Evolutionary conservation across 192 early-diverging fungal genomes (phyloP), one percentile per base, ranked within the genome.

Genomic region (Rhizoclosmatium globosum): DNA sequence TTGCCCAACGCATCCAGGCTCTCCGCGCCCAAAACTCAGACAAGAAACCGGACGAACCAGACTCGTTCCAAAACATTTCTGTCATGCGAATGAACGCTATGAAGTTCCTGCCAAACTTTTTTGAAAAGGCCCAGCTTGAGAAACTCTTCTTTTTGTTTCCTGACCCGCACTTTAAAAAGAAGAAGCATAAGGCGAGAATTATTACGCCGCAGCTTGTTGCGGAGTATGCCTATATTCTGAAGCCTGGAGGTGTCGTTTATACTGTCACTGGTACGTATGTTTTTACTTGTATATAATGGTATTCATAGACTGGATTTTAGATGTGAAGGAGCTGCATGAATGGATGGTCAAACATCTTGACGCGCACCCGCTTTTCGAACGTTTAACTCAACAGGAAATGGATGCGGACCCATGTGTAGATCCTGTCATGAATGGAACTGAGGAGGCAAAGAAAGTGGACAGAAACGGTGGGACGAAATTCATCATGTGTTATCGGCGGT

Each of bases 141-240:
- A 99, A 99, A 84, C 87, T 99, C 68, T 99, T 99, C 78, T 95
- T 99, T 82, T 88, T 99, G 73, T 99, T 99, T 80, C 97, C 98
- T 57, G 98, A 99, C 83, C 98, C 98, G 43, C 97, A 99, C 80
- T 99, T 99, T 84, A 99, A 99, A 82, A 96, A 94, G 74, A 92
- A 94, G 79, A 99, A 99, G 84, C 96, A 98, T 87, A 98, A 98
- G 87, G 95, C 96, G 0, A 89, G 98, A 46, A 99, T 99, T 73
- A 95, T 99, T 68, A 95, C 94, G 80, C 80, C 91, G 9, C 94
- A 92, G 3, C 86, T 99, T 69, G 83, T 99, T 42, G 92, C 95
- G 44, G 96, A 99, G 83, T 99, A 99, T 81, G 98, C 98, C 23
- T 99, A 98, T 82, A 89, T 95, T 46, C 82, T 99, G 67, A 90